Evolutionary conservation across 176 grass and related monocot genomes (phyloP), one percentile per base, ranked within the genome.

Genomic region (Raddia guianensis): DNA sequence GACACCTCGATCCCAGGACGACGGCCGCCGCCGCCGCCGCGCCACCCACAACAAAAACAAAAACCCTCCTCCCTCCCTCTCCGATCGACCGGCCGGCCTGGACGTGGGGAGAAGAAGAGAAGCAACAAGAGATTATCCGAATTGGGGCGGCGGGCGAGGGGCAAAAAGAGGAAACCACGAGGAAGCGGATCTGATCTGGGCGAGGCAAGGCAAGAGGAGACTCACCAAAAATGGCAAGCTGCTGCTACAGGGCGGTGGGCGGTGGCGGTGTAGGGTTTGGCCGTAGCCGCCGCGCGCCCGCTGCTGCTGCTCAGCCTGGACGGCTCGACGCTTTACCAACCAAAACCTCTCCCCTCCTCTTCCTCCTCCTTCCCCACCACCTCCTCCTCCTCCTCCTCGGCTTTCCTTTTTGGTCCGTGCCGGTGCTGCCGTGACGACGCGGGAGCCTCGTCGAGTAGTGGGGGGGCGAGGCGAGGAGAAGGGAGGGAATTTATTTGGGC

Each of bases 201-300:
- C 72, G 82, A 68, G 86, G 77, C 55, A 86, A 70, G 32, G 46
- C 55, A 86, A 70, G 32, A 35, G 73, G 33, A 0, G 49, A 68
- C 78, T 78, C 74, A 93, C 85, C 87, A 85, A 82, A 90, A 85
- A 85, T 61, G 88, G 87, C 53, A 90, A 84, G 81, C 33, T 32
- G 12, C 27, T 27, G 27, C 27, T 27, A 27, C 27, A 0, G 27
- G 27, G 27, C 27, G 27, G 27, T 27, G 27, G 27, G 82, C 3
- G 14, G 77, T 33, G 66, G 80, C 7, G 14, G 59, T 52, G 87
- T 85, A 89, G 77, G 64, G 87, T 72, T 89, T 75, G 71, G 16
- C 76, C 37, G 87, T 81, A 80, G 75, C 69, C 10, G 66, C 48
- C 58, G 52, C 64, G 6, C 63, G 4, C 34, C n/a, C n/a, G 0